phyloP scores from a whole-genome alignment of 768 basidiomycete species.

The Pisolithus marmoratus region DNA sequence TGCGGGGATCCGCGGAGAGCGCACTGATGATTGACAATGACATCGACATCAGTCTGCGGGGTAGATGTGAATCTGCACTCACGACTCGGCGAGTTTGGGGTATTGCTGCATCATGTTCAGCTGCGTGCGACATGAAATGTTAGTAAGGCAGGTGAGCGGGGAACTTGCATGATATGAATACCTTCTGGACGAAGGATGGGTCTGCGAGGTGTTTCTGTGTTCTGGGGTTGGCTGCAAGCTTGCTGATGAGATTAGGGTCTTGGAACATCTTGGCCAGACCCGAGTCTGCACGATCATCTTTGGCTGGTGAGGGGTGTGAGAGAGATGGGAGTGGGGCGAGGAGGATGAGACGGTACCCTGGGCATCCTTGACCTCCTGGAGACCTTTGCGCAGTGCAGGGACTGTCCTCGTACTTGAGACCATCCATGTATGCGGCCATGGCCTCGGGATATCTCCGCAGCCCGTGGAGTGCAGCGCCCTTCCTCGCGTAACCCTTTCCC shows the following conservation, averaged over 20 bases:
- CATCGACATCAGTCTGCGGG: neutral
- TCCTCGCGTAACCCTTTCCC: constrained; percentile 87
- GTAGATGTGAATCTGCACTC: constrained; percentile 13
- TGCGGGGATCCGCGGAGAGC: constrained; percentile 70
- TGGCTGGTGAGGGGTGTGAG: constrained; percentile 19
- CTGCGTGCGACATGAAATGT: constrained; percentile 26
- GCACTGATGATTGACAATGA: constrained; percentile 31
- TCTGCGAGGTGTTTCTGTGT: constrained; percentile 82
- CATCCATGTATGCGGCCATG: constrained; percentile 75
- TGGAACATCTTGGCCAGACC: constrained; percentile 74
- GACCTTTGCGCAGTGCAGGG: constrained; percentile 76
- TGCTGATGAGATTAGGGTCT: constrained; percentile 78
- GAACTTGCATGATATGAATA: constrained; percentile 12
- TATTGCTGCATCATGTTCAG: constrained; percentile 64
- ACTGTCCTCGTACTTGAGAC: constrained; percentile 79
- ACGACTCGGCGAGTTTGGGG: constrained; percentile 58
- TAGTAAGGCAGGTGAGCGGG: neutral
- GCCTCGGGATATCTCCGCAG: constrained; percentile 74
- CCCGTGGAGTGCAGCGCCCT: constrained; percentile 92
- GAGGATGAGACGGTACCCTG: constrained; percentile 45
- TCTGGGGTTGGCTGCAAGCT: constrained; percentile 82
- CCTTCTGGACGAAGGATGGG: constrained; percentile 72
- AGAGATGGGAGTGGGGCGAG: neutral
- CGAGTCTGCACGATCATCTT: constrained; percentile 39
- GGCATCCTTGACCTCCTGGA: constrained; percentile 84